Percentiles rank a stretch among this genome's conserved stretches.
These are phyloP conservation scores for Mycena vitilis DNA, from an alignment of 768 basidiomycete genomes.

Conservation along the genomic window DNA sequence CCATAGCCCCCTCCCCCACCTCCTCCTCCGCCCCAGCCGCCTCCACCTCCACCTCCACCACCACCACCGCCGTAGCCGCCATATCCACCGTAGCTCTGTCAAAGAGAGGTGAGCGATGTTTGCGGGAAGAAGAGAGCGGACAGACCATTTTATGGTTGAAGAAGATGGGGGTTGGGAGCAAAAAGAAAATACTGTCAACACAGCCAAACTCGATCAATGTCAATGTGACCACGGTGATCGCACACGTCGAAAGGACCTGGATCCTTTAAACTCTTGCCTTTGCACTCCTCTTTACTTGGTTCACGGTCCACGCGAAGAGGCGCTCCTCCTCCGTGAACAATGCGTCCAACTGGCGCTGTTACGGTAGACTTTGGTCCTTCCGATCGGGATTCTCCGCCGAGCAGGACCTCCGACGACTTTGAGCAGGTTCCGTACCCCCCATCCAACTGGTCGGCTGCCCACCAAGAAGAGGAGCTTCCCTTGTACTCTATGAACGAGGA, in stretches of 20 bases:
- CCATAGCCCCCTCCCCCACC: constrained; percentile 66
- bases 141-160: constrained; percentile 38
- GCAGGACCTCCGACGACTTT: constrained; percentile 71
- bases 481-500: constrained; percentile 71
- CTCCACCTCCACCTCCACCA: constrained; percentile 53
- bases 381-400: constrained; percentile 58
- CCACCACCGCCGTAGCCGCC: constrained; percentile 44
- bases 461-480: constrained; percentile 60
- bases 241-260: too few relatives aligned
- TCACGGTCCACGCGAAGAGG: not conserved
- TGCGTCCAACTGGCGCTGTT: constrained; percentile 70
- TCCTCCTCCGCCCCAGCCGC: constrained; percentile 60
- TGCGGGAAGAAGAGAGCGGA: not conserved
- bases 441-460: constrained; percentile 47
- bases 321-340: constrained; percentile 46
- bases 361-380: constrained; percentile 77
- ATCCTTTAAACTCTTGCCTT: not conserved
- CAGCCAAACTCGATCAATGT: not conserved
- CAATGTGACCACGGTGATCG: too few relatives aligned
- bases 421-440: constrained; percentile 75
- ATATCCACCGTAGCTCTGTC: constrained; percentile 59
- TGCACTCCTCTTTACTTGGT: not conserved
- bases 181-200: constrained; percentile 1
- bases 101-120: constrained; percentile 11
- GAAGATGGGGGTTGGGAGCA: constrained; percentile 38